Conservation (phyloP, 176 grass and related monocot species). For the Rhipidocladum racemiflorum region DNA sequence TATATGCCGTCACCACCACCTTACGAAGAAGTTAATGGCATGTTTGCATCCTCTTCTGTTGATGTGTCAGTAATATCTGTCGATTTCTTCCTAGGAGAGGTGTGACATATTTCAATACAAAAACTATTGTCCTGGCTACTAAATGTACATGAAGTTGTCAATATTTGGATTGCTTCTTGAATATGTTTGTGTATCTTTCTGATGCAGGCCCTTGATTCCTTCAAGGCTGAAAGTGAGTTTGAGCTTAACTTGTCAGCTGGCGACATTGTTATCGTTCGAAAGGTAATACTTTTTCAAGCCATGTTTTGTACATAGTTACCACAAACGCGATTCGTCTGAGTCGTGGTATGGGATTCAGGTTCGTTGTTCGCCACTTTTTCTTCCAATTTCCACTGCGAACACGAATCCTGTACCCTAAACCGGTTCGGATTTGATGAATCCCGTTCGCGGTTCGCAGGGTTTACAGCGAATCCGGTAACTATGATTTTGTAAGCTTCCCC, state of each 20-base stretch:
- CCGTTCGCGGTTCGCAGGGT: too few relatives aligned
- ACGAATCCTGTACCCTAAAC: too few relatives aligned
- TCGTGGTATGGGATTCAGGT: too few relatives aligned
- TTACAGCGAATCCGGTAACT: too few relatives aligned
- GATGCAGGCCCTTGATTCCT: constrained; percentile 73
- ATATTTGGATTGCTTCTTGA: background rate
- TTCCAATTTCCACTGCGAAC: too few relatives aligned
- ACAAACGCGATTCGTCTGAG: too few relatives aligned
- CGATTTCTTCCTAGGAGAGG: constrained; percentile 84
- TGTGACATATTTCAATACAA: constrained; percentile 12
- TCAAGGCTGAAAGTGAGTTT: constrained; percentile 81
- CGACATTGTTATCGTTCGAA: constrained; percentile 81
- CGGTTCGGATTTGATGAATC: too few relatives aligned
- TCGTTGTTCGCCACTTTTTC: too few relatives aligned
- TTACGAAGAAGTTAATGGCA: constrained; percentile 62
- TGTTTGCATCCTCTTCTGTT: constrained; percentile 50
- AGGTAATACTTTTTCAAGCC: constrained; percentile 47
- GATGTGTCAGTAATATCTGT: constrained; percentile 56
- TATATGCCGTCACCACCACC: constrained; percentile 59
- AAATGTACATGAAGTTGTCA: background rate
- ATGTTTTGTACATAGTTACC: constrained; percentile 11
- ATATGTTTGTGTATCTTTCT: background rate
- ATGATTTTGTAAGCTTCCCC: background rate
- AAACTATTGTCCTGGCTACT: background rate
- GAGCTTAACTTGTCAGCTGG: constrained; percentile 79